These are phyloP conservation scores for Erodium trifolium DNA, from an alignment of 441 rosid genomes.

Conservation along the genomic window DNA sequence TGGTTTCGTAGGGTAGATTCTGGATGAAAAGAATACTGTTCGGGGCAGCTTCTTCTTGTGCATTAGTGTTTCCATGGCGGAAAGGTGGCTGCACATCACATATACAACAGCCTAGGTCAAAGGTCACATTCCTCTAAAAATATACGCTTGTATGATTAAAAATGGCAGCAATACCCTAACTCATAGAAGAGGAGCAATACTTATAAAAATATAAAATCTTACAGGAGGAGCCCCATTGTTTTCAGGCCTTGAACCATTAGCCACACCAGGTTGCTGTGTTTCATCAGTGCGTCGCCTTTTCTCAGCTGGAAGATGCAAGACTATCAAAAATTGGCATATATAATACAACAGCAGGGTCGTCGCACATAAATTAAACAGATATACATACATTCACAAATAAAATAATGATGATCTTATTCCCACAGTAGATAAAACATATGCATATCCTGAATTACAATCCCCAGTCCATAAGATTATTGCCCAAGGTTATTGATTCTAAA, in stretches of 20 bases:
- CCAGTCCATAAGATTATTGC: background rate
- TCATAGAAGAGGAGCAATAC: conserved; percentile 9
- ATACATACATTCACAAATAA: background rate
- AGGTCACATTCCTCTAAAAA: background rate
- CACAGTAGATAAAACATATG: background rate
- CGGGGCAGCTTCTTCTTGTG: conserved; percentile 60
- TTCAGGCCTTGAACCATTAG: conserved; percentile 50
- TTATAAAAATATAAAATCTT: conserved; percentile 22
- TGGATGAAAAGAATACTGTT: conserved; percentile 79
- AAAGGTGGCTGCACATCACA: conserved; percentile 37
- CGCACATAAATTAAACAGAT: background rate
- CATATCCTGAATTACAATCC: background rate
- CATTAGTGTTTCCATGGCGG: conserved; percentile 34
- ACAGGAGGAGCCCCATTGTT: conserved; percentile 49
- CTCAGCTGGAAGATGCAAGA: conserved; percentile 49
- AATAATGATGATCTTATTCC: background rate
- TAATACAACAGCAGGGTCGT: background rate
- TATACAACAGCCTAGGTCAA: background rate
- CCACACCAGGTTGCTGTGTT: conserved; percentile 39
- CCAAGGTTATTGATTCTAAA: background rate
- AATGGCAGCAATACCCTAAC: background rate
- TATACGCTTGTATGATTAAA: no score
- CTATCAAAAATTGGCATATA: conserved; percentile 3
- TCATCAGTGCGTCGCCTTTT: conserved; percentile 69
- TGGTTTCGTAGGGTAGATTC: conserved; percentile 84